Base-by-base conservation (phyloP, 2,329 filamentous ascomycete genomes). In the Lecanosticta acicola region DNA sequence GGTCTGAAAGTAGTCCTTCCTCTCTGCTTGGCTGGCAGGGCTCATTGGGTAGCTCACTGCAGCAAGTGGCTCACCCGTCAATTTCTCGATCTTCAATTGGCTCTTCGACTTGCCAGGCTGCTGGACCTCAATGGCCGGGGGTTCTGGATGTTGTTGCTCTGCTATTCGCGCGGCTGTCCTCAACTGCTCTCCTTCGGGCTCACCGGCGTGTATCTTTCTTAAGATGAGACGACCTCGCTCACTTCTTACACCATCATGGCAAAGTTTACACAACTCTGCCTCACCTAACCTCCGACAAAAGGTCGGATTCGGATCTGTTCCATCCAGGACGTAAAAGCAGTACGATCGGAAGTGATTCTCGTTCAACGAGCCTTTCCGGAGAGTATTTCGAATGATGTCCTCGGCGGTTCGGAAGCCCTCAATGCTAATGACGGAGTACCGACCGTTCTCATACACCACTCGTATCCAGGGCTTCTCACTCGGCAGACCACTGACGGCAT, bases 301-400 rank as follows among this genome's bases (percentile, higher is more conserved):
- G 40, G 77, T 79, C 21, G 88, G 84, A 56, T 93, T 84, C 1
- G 90, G 83, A 39, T 96, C 88, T 32, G 88, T 73, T 41, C 90
- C 91, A 55, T 87, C 84, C 48, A 97, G 75, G 1, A 95, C 84
- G 74, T 93, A 97, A 71, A 98, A 97, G 71, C 90, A 96, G 70
- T 95, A 97, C 62, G 94, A 95, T 59, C 89, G 81, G 64, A 93
- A 86, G 60, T 96, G 89, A 52, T 91, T 87, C 62, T 95, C 89
- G 17, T 89, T 86, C 21, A 95, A 77, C 33, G 83, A 82, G 53
- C 95, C 87, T 66, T 97, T 97, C 56, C 85, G 81, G 36, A 97
- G 71, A 0, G 93, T 94, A 50, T 87, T 85, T 37, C 89, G 78
- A 74, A 96, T 91, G 42, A 97, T 87, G 56, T 97, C 89, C 60